Evolutionary conservation across 2,329 filamentous ascomycete genomes (phyloP).

Genomic region (Pseudocercospora vitis): DNA sequence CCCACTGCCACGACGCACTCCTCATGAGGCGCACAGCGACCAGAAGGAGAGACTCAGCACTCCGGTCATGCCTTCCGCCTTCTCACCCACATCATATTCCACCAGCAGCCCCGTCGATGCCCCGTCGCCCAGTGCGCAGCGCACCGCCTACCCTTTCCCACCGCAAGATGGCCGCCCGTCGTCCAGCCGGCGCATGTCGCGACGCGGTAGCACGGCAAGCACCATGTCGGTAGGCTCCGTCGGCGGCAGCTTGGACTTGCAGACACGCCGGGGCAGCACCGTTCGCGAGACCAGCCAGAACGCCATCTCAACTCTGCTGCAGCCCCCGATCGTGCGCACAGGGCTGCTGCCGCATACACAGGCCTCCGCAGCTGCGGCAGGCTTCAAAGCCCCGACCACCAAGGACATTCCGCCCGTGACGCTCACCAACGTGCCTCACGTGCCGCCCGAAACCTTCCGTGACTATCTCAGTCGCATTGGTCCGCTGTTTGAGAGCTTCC

Average conservation of each 20-base stretch:
- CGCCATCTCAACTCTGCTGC: conserved; percentile 91
- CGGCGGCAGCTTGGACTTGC: conserved; percentile 76
- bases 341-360: conserved; percentile 78
- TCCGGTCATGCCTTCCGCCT: conserved; percentile 58
- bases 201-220: conserved; percentile 80
- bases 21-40: conserved; percentile 26
- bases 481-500: conserved; percentile 82
- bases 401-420: conserved; percentile 92
- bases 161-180: conserved; percentile 53
- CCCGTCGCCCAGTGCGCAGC: conserved; percentile 41
- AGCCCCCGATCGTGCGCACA: conserved; percentile 84
- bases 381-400: conserved; percentile 71
- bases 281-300: conserved; percentile 78
- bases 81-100: conserved; percentile 43
- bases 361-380: conserved; percentile 64
- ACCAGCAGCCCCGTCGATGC: conserved; percentile 50
- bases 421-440: conserved; percentile 79
- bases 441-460: conserved; percentile 77
- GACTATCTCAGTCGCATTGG: conserved; percentile 84
- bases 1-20: not conserved
- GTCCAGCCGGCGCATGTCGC: conserved; percentile 51
- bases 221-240: conserved; percentile 73
- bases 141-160: conserved; percentile 56
- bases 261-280: conserved; percentile 58
- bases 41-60: conserved; percentile 12